Conservation (phyloP, 2,329 filamentous ascomycete genomes). For the Chaetomiaceae sp. region DNA sequence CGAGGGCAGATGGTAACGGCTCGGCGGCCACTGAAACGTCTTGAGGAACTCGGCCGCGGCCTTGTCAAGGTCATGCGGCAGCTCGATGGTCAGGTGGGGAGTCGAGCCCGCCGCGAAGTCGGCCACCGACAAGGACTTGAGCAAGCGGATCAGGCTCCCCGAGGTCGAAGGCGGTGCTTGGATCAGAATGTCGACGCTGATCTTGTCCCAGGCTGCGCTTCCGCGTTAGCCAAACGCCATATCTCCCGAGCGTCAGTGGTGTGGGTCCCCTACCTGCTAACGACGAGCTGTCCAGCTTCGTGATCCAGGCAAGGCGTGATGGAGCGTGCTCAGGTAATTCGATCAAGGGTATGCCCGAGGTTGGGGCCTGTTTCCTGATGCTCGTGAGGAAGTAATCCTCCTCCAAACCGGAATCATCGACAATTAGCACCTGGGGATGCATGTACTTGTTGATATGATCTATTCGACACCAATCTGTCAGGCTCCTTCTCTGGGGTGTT, state of each 20-base stretch:
- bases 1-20: constrained; percentile 34
- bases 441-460: constrained; percentile 68
- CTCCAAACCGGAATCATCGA: constrained; percentile 64
- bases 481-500: background rate
- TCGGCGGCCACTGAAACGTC: constrained; percentile 63
- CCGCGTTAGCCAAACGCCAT: constrained; percentile 21
- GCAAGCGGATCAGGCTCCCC: constrained; percentile 69
- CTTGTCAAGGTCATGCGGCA: constrained; percentile 66
- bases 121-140: constrained; percentile 68
- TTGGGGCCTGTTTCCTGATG: constrained; percentile 50
- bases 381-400: constrained; percentile 62
- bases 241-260: background rate
- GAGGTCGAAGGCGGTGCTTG: constrained; percentile 67
- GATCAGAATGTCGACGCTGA: constrained; percentile 76
- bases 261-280: constrained; percentile 50
- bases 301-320: constrained; percentile 69
- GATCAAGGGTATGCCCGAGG: constrained; percentile 59
- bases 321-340: constrained; percentile 62
- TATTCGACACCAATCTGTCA: constrained; percentile 28
- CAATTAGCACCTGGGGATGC: constrained; percentile 70
- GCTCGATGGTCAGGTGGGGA: constrained; percentile 78
- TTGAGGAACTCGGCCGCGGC: constrained; percentile 59
- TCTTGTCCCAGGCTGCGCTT: constrained; percentile 65
- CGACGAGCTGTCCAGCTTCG: constrained; percentile 67
- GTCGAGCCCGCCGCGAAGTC: constrained; percentile 67